These are phyloP conservation scores for Arctium lappa DNA, from an alignment of 129 eudicot genomes.

Conservation along the genomic window DNA sequence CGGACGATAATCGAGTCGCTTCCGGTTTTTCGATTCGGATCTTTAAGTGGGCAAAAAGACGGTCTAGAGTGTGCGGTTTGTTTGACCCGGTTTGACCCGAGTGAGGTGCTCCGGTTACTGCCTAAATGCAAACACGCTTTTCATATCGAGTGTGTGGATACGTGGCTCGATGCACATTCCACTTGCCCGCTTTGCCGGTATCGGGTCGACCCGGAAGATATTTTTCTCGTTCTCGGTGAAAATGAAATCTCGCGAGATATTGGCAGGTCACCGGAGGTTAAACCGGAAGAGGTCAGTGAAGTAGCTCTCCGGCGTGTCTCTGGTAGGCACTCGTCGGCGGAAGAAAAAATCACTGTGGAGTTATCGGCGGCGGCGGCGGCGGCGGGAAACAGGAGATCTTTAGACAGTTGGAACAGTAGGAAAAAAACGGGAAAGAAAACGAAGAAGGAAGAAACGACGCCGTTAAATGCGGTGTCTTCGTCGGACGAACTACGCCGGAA, in stretches of 20 bases:
- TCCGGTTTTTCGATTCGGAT: slow-evolving; percentile 72
- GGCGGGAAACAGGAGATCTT: slow-evolving; percentile 28
- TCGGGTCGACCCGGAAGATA: slow-evolving; percentile 84
- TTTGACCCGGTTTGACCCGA: slow-evolving; percentile 52
- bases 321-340: slow-evolving; percentile 71
- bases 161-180: slow-evolving; percentile 94
- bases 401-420: slow-evolving; percentile 17
- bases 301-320: slow-evolving; percentile 38
- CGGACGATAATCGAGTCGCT: slow-evolving; percentile 60
- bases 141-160: slow-evolving; percentile 86
- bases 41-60: slow-evolving; percentile 68
- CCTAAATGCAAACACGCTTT: slow-evolving; percentile 95
- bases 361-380: background rate
- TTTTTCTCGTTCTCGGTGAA: slow-evolving; percentile 38
- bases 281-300: slow-evolving; percentile 7
- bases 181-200: slow-evolving; percentile 92
- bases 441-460: background rate
- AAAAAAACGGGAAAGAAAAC: slow-evolving; percentile 10
- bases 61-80: slow-evolving; percentile 96
- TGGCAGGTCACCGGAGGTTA: background rate
- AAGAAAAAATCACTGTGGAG: slow-evolving; percentile 31
- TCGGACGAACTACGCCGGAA: slow-evolving; percentile 29
- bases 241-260: slow-evolving; percentile 17
- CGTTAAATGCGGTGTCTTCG: background rate
- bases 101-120: slow-evolving; percentile 56